Evolutionary conservation across 2,329 filamentous ascomycete genomes (phyloP), one percentile per base, ranked within the genome.

Genomic region (Nakataea oryzae): DNA sequence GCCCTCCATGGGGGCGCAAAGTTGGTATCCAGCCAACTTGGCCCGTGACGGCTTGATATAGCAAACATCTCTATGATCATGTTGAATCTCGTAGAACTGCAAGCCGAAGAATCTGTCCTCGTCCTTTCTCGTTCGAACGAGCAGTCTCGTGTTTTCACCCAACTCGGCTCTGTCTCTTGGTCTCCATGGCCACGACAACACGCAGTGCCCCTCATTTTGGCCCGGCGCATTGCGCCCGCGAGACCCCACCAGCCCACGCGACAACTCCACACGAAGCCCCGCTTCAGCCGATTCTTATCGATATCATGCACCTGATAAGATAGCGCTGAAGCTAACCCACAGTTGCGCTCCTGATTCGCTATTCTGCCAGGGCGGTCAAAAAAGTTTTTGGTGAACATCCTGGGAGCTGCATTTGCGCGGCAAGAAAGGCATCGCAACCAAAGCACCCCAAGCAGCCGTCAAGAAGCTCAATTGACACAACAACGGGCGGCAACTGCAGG

Each of bases 291-390:
- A 3, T n/a, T 7, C 6, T 54, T 60, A 60, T 60, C 58, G 58
- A 60, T 60, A 60, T 1, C 6, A 0, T 2, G 6, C 41, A 2
- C 7, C 17, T 30, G 58, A 60, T 60, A 60, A 60, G 58, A 60
- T 41, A 29, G 1, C 24, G 24, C 2, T 14, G 12, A 60, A 29
- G 5, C 1, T n/a, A 8, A 50, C 11, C 41, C 41, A 50, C 41
- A 2, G 7, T n/a, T 50, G 41, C 41, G 41, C 41, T 50, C 6
- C 12, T 41, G 13, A 21, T 41, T 41, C 34, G 14, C 30, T 8
- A 50, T 60, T 60, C 58, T 60, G 58, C 58, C 58, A 47, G 28
- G 54, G 58, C 58, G 58, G 58, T 60, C 58, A 60, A 60, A 60
- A 58, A 60, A 50, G 47, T 60, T 60, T 60, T 60, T 27, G 58